Evolutionary conservation across 192 early-diverging fungal species (phyloP).

Genomic region (Dissophora globulifera): DNA sequence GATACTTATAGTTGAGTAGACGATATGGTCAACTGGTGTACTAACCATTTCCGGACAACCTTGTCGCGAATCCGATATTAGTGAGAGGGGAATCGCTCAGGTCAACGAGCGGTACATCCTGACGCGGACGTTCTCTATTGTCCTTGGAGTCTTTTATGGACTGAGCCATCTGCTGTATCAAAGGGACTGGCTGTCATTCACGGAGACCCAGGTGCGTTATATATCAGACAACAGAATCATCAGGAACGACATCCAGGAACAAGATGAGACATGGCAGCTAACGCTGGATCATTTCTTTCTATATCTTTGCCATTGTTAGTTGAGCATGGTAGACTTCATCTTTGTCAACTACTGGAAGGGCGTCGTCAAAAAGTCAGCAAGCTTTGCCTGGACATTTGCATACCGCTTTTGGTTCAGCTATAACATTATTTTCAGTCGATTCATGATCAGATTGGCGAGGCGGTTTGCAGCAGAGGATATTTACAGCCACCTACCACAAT

Average conservation of each 20-base stretch:
- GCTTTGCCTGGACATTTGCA: slow-evolving; percentile 16
- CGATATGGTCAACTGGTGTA: too few relatives aligned
- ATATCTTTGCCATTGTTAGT: neutral
- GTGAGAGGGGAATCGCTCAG: slow-evolving; percentile 37
- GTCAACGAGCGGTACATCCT: slow-evolving; percentile 47
- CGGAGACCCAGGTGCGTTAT: slow-evolving; percentile 24
- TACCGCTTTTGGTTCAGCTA: slow-evolving; percentile 36
- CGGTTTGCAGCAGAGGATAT: slow-evolving; percentile 30
- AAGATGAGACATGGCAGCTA: too few relatives aligned
- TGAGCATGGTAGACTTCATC: slow-evolving; percentile 25
- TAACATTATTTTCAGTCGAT: slow-evolving; percentile 35
- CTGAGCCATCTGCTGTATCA: slow-evolving; percentile 33
- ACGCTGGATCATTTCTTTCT: too few relatives aligned
- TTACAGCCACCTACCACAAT: slow-evolving; percentile 30
- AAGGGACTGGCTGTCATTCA: slow-evolving; percentile 30
- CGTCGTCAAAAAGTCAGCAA: slow-evolving; percentile 8
- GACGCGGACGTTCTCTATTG: slow-evolving; percentile 19
- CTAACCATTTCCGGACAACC: too few relatives aligned
- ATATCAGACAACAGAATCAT: neutral
- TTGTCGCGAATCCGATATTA: neutral
- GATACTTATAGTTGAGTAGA: too few relatives aligned
- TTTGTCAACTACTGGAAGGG: slow-evolving; percentile 28
- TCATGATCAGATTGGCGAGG: slow-evolving; percentile 26
- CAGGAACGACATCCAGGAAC: too few relatives aligned
- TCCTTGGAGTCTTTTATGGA: slow-evolving; percentile 17